Evolutionary conservation across 108 stramenopile genomes (phyloP), one percentile per base, ranked within the genome.

Genomic region (Conticribra guillardii): DNA sequence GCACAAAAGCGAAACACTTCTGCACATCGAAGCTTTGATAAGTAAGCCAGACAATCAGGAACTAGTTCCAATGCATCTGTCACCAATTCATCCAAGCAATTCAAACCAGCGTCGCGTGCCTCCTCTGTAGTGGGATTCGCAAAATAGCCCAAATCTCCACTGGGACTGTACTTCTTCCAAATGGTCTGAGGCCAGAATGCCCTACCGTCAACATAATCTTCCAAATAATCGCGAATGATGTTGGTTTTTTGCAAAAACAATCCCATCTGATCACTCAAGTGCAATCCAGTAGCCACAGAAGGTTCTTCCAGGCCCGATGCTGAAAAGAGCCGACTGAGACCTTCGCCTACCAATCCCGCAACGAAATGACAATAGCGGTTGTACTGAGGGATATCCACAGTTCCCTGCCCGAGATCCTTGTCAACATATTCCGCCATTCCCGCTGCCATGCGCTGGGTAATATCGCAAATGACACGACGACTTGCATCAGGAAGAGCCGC

Each of bases 161-260:
- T 80, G 24, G 78, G 64, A 22, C 85, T 70, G 79, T 97, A 90
- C 67, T 92, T 89, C 62, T 90, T 94, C 98, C 98, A 98, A 9
- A 99, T 84, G 11, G 85, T 71, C 69, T 93, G 94, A 3, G 99
- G 99, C 99, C 99, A 99, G 60, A 97, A 99, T 18, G 99, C 98
- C 30, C 99, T 87, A 47, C 96, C 94, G 60, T 99, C 99, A 22
- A 98, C 98, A 70, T 96, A 98, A 76, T 99, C 99, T 76, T 99
- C 99, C 67, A 99, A 76, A 71, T 99, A 99, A 65, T 99, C 99
- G 49, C 99, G 92, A 66, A 99, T 98, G 60, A 99, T 99, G 72
- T 99, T 99, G 4, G 98, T 98, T 79, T 99, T 99, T 84, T 99
- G 98, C 49, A 99, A 80, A 73, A 99, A 99, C 47, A 99, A 77